Evolutionary conservation across 1,139 yeast species (phyloP).

Genomic region (Candida sp.): DNA sequence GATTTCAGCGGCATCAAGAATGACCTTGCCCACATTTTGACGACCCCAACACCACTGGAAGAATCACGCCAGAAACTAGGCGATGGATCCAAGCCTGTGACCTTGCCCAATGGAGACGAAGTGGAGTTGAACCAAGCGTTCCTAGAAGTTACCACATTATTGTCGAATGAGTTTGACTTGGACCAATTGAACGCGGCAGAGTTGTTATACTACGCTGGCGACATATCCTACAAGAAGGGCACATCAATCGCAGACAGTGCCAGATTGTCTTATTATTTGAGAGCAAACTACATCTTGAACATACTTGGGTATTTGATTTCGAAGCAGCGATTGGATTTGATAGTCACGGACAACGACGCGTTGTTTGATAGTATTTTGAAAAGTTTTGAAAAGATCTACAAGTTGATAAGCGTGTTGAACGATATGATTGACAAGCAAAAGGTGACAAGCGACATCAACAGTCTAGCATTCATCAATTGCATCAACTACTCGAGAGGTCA

Average conservation of each 20-base stretch:
- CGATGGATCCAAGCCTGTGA: conserved; percentile 54
- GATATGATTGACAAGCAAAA: conserved; percentile 72
- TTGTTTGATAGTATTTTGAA: conserved; percentile 46
- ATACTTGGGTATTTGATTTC: conserved; percentile 62
- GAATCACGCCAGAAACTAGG: conserved; percentile 53
- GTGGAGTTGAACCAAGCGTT: conserved; percentile 66
- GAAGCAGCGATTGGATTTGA: conserved; percentile 29
- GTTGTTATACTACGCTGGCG: conserved; percentile 41
- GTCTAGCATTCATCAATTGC: conserved; percentile 55
- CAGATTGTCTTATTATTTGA: conserved; percentile 66
- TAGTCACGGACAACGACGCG: conserved; percentile 19
- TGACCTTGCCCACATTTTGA: conserved; percentile 55
- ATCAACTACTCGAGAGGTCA: conserved; percentile 64
- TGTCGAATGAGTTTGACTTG: conserved; percentile 47
- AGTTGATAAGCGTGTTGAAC: conserved; percentile 54
- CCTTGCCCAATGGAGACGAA: conserved; percentile 59
- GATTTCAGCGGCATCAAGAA: conserved; percentile 29
- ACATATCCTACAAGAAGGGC: conserved; percentile 51
- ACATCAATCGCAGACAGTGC: conserved; percentile 68
- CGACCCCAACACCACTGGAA: conserved; percentile 57
- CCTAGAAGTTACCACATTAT: conserved; percentile 60
- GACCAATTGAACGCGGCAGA: conserved; percentile 44
- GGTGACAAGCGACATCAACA: conserved; percentile 41
- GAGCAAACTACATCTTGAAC: conserved; percentile 75
- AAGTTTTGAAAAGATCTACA: conserved; percentile 63